A percentile compares a stretch with the other conserved stretches of the same genome.
phyloP scores from a whole-genome alignment of 2,329 filamentous ascomycete species.

The Daldinia sp. region DNA sequence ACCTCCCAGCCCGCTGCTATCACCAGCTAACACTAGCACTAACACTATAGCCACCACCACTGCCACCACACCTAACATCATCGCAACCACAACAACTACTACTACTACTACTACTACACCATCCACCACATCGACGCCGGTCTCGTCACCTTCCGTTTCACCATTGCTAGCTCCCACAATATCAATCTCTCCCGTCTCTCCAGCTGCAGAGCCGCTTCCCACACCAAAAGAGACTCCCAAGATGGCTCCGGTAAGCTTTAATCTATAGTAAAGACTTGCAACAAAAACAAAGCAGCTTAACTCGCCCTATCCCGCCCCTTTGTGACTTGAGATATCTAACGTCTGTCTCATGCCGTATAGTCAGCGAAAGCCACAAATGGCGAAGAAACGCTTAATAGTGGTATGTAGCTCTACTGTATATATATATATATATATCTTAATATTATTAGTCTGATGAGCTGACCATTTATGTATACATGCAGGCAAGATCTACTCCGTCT shows the following conservation, averaged over 20 bases:
- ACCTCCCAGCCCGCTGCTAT: conserved; percentile 50
- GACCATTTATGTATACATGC: conserved; percentile 28
- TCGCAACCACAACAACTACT: conserved; percentile 19
- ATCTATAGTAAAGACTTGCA: conserved; percentile 18
- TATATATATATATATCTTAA: background rate
- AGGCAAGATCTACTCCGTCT: conserved; percentile 73
- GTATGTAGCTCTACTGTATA: conserved; percentile 42
- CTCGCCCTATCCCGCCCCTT: conserved; percentile 1
- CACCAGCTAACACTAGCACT: conserved; percentile 26
- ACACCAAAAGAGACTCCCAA: conserved; percentile 54
- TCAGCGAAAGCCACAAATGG: conserved; percentile 51
- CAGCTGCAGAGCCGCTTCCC: conserved; percentile 47
- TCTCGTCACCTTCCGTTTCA: conserved; percentile 50
- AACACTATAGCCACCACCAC: conserved; percentile 42
- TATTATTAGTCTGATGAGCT: conserved; percentile 29
- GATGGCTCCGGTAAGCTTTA: conserved; percentile 68
- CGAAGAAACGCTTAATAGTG: conserved; percentile 49
- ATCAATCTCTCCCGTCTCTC: conserved; percentile 39
- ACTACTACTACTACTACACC: conserved; percentile 18
- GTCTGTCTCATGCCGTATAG: conserved; percentile 38
- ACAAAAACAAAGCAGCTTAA: conserved; percentile 21
- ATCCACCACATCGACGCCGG: conserved; percentile 42
- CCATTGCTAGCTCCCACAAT: conserved; percentile 52
- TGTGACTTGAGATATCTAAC: conserved; percentile 32
- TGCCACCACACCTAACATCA: conserved; percentile 37